These are phyloP conservation scores for Rostrohypoxylon terebratum DNA, from an alignment of 495 filamentous ascomycete species.

Conservation along the genomic window DNA sequence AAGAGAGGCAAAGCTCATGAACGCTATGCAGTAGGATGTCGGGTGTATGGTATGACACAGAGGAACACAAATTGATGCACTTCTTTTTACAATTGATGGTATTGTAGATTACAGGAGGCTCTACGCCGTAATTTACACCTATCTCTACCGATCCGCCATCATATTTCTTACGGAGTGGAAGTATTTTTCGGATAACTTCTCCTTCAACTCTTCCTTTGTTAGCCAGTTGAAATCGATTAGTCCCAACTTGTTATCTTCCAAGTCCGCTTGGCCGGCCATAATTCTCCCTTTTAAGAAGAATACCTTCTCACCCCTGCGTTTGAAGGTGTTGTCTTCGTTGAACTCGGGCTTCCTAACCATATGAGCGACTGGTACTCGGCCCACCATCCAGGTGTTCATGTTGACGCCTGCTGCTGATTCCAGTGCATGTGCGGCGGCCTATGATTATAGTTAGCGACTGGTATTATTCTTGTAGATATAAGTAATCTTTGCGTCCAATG, in stretches of 20 bases:
- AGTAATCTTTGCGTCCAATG: conserved; percentile 45
- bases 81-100: conserved; percentile 37
- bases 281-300: conserved; percentile 98
- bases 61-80: conserved; percentile 31
- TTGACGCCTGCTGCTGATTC: conserved; percentile 83
- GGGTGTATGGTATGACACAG: not conserved
- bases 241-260: conserved; percentile 76
- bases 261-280: conserved; percentile 92
- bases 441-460: conserved; percentile 25
- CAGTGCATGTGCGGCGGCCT: conserved; percentile 87
- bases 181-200: conserved; percentile 71
- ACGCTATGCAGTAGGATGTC: not conserved
- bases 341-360: conserved; percentile 63
- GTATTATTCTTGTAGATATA: not conserved
- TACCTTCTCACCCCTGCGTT: conserved; percentile 74
- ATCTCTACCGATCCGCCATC: conserved; percentile 73
- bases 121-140: conserved; percentile 4
- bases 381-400: conserved; percentile 99
- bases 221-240: conserved; percentile 91
- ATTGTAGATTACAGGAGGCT: conserved; percentile 31
- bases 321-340: conserved; percentile 51
- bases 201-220: conserved; percentile 84
- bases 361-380: conserved; percentile 89
- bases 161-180: conserved; percentile 81
- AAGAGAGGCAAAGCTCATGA: not conserved